phyloP scores from a whole-genome alignment of 2,329 filamentous ascomycete species.

The Colletotrichum siamense region DNA sequence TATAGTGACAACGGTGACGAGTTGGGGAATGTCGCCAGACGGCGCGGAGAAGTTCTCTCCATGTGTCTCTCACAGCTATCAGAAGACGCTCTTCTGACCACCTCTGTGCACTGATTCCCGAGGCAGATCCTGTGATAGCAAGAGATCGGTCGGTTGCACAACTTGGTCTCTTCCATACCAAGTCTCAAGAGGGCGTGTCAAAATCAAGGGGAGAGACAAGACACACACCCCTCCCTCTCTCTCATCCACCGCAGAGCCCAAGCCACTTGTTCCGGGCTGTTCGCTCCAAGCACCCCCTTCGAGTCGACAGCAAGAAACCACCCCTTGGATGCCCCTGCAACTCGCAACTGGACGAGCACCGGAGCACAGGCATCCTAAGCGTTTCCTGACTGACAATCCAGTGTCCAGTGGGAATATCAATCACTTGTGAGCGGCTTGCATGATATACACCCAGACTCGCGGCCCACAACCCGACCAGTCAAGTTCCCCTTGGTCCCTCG shows the following conservation, averaged over 20 bases:
- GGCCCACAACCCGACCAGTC: slow-evolving; percentile 21
- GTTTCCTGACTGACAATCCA: slow-evolving; percentile 17
- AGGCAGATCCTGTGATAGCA: not conserved
- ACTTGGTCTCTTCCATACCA: slow-evolving; percentile 6
- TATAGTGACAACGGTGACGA: not conserved
- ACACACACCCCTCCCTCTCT: not conserved
- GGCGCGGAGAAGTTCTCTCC: not conserved
- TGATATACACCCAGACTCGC: slow-evolving; percentile 24
- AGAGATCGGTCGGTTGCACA: slow-evolving; percentile 4
- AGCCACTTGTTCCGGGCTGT: slow-evolving; percentile 17
- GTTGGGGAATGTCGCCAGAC: not conserved
- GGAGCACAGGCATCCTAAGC: slow-evolving; percentile 20
- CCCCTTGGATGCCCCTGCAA: slow-evolving; percentile 15
- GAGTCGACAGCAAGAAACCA: not conserved
- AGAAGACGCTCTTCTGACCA: not conserved
- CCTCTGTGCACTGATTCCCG: not conserved
- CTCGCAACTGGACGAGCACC: slow-evolving; percentile 17
- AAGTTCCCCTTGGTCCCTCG: slow-evolving; percentile 14
- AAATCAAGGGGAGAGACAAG: not conserved
- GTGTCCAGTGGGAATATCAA: slow-evolving; percentile 14
- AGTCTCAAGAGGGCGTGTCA: slow-evolving; percentile 4
- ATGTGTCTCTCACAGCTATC: not conserved
- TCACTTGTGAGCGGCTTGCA: slow-evolving; percentile 24
- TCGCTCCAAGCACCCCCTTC: slow-evolving; percentile 14
- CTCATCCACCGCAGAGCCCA: slow-evolving; percentile 7